Evolutionary conservation across 2,329 filamentous ascomycete species (phyloP), one percentile per base, ranked within the genome.

Genomic region (Periconia sp.): DNA sequence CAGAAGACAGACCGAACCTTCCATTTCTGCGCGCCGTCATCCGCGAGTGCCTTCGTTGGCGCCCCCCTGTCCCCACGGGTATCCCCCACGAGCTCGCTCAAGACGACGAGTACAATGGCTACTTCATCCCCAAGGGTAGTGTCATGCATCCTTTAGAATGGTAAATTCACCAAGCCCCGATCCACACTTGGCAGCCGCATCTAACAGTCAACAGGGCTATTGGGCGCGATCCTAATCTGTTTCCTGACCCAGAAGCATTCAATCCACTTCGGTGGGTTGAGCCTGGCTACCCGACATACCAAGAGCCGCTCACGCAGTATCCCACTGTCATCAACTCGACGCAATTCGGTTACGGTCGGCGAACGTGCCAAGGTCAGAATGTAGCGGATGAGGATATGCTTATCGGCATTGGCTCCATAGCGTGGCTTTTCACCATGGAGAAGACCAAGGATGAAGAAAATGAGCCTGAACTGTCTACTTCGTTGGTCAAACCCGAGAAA

Each of bases 191-290:
- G 17, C 48, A 15, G 18, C 10, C 11, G 6, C 41, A 51, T 64
- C 59, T 66, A 20, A 44, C 30, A 33, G 18, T 41, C 2, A 15
- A 19, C 45, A 79, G 78, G 77, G 75, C 80, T 27, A 82, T 84
- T 58, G 76, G 81, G 31, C 79, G 81, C 27, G 81, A 83, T 50
- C 77, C 79, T 9, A 66, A 68, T 2, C 74, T 79, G 37, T 84
- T 81, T 61, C 81, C 81, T 1, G 42, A 94, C 68, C 92, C 94
- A 2, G 93, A 97, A 68, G 70, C 71, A 20, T 84, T 82, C 70
- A 78, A 79, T 33, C 82, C 82, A 2, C 76, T 80, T 27, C 77
- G 82, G 45, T 85, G 81, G 81, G 91, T 93, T 71, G 74, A 81
- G 33, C 74, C 79, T 1, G 70, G 71, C 13, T 83, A 75, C 65